Evolutionary conservation across 345 rosid species (phyloP).

Genomic region (Euphorbia peplus): DNA sequence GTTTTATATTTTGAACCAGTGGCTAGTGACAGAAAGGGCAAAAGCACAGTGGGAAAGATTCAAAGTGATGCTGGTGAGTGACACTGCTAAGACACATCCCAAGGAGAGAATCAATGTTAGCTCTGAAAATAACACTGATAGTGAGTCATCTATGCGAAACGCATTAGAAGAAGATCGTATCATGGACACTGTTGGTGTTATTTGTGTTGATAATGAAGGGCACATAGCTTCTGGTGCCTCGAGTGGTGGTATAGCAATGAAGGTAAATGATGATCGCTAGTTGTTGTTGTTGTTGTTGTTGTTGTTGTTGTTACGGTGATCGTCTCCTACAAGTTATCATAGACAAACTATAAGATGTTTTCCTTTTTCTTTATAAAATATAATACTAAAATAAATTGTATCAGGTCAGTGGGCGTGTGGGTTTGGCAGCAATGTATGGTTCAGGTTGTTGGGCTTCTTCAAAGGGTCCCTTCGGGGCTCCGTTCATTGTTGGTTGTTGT

Average conservation of each 20-base stretch:
- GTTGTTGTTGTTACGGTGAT: background rate
- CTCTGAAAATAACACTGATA: conserved; percentile 18
- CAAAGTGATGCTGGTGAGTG: conserved; percentile 63
- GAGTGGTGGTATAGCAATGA: conserved; percentile 93
- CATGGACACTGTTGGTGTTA: conserved; percentile 92
- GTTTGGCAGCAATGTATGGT: conserved; percentile 88
- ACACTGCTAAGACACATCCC: conserved; percentile 31
- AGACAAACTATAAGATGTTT: background rate
- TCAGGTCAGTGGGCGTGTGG: conserved; percentile 92
- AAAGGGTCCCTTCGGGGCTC: conserved; percentile 63
- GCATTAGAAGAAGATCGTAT: conserved; percentile 47
- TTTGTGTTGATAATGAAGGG: conserved; percentile 85
- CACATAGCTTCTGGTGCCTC: conserved; percentile 82
- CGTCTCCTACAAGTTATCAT: background rate
- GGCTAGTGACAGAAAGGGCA: conserved; percentile 84
- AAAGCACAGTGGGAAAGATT: conserved; percentile 70
- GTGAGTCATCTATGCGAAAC: conserved; percentile 19
- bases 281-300: background rate
- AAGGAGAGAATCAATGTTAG: conserved; percentile 19
- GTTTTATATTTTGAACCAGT: conserved; percentile 39
- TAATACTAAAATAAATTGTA: conserved; percentile 1
- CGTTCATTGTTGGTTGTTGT: conserved; percentile 75
- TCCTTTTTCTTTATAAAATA: background rate
- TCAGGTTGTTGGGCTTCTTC: conserved; percentile 96
- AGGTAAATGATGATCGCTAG: conserved; percentile 41